These are phyloP conservation scores for Aspergillus sp. DNA, from an alignment of 2,329 filamentous ascomycete genomes.

Conservation along the genomic window DNA sequence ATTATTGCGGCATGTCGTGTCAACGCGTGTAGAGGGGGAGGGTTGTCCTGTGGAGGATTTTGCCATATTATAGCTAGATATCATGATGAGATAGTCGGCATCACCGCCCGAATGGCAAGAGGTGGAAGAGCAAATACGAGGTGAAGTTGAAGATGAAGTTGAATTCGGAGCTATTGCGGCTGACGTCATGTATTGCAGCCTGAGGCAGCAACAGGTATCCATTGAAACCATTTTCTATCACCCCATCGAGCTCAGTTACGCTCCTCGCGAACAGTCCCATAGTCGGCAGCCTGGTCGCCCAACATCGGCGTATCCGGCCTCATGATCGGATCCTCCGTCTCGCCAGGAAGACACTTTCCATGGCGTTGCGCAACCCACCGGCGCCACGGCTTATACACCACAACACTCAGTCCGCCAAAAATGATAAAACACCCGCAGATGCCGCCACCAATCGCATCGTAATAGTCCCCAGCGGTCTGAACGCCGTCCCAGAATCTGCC, in stretches of 20 bases:
- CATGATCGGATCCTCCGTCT: conserved; percentile 21
- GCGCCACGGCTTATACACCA: conserved; percentile 80
- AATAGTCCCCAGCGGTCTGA: conserved; percentile 71
- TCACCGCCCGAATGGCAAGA: too few species aligned
- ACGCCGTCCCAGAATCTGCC: conserved; percentile 93
- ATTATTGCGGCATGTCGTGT: too few species aligned
- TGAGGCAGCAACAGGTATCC: background rate
- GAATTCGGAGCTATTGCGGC: background rate
- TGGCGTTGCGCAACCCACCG: conserved; percentile 50
- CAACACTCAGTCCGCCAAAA: conserved; percentile 69
- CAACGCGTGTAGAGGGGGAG: too few species aligned
- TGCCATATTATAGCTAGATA: too few species aligned
- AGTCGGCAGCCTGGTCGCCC: conserved; percentile 5
- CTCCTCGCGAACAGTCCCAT: conserved; percentile 14
- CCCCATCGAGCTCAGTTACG: background rate
- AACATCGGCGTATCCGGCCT: conserved; percentile 14
- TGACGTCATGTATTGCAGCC: background rate
- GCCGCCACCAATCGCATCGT: conserved; percentile 78
- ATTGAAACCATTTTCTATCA: background rate
- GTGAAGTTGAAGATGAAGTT: too few species aligned
- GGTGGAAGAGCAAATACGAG: too few species aligned
- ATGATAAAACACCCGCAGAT: conserved; percentile 85
- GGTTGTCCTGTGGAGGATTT: too few species aligned
- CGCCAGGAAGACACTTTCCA: conserved; percentile 18
- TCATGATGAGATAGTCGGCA: too few species aligned